Percentiles rank a stretch among this genome's conserved stretches.
These are phyloP conservation scores for Globisporangium cederbergense DNA, from an alignment of 352 stramenopile genomes.

Conservation along the genomic window DNA sequence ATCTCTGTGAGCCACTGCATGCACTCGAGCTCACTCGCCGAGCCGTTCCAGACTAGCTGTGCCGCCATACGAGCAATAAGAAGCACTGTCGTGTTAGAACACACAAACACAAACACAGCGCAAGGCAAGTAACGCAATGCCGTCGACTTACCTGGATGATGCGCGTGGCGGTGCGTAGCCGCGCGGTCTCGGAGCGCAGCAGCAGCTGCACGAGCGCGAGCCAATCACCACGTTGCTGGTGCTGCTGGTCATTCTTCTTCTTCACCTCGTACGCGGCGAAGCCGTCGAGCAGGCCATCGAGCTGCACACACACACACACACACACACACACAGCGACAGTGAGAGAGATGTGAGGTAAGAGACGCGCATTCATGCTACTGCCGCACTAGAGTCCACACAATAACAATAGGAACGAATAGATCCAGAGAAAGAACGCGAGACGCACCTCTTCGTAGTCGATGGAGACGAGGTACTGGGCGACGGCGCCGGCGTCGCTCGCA, in stretches of 20 bases:
- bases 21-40: slow-evolving; percentile 58
- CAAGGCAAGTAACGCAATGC: neutral
- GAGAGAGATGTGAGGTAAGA: neutral
- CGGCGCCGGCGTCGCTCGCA: slow-evolving; percentile 52
- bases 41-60: slow-evolving; percentile 44
- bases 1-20: slow-evolving; percentile 81
- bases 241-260: slow-evolving; percentile 34
- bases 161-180: slow-evolving; percentile 49
- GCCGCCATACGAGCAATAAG: neutral
- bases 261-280: slow-evolving; percentile 42
- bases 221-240: slow-evolving; percentile 51
- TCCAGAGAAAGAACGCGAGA: neutral
- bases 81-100: neutral
- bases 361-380: neutral
- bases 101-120: neutral
- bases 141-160: slow-evolving; percentile 38
- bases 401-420: neutral
- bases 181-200: slow-evolving; percentile 46
- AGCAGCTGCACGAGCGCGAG: slow-evolving; percentile 57
- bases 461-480: slow-evolving; percentile 53
- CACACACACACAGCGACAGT: neutral
- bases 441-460: slow-evolving; percentile 61
- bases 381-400: neutral
- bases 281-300: slow-evolving; percentile 56
- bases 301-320: slow-evolving; percentile 22